Percentiles rank a stretch among this genome's conserved stretches.
These are phyloP conservation scores for Wickerhamiella galacta DNA, from an alignment of 805 yeast genomes.

Conservation along the genomic window DNA sequence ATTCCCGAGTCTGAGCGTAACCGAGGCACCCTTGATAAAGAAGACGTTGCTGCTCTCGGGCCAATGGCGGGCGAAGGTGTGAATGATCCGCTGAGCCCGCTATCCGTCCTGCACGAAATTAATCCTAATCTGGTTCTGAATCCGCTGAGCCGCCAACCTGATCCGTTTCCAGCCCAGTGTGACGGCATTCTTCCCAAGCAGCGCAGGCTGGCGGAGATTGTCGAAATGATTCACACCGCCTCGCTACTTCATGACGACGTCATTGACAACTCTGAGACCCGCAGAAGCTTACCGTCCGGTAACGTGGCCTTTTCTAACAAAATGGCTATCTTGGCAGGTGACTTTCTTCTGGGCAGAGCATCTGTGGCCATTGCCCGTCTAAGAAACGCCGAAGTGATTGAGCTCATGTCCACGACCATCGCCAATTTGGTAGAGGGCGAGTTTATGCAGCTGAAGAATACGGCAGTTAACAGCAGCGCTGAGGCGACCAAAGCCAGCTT, in stretches of 20 bases:
- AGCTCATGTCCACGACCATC: conserved; percentile 83
- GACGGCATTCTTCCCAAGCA: conserved; percentile 88
- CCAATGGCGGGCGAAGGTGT: conserved; percentile 19
- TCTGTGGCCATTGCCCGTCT: conserved; percentile 88
- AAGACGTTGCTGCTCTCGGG: conserved; percentile 16
- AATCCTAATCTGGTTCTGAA: conserved; percentile 66
- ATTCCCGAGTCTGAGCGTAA: conserved; percentile 58
- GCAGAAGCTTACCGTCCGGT: conserved; percentile 84
- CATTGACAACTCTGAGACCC: conserved; percentile 68
- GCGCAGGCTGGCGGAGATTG: conserved; percentile 88
- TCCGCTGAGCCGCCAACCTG: conserved; percentile 72
- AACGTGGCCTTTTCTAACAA: conserved; percentile 89
- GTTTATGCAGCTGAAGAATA: conserved; percentile 94
- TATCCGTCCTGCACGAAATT: conserved; percentile 72
- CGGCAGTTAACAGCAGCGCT: conserved; percentile 39
- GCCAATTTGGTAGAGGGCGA: conserved; percentile 97
- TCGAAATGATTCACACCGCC: conserved; percentile 97
- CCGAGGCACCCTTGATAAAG: conserved; percentile 38
- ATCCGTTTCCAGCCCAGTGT: conserved; percentile 42
- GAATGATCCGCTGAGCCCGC: conserved; percentile 47
- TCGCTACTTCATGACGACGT: conserved; percentile 92
- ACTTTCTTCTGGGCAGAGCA: conserved; percentile 86
- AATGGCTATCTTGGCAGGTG: conserved; percentile 96
- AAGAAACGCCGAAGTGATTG: conserved; percentile 94
- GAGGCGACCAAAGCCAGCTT: conserved; percentile 55